Evolutionary conservation across 768 basidiomycete species (phyloP), one percentile per base, ranked within the genome.

Genomic region (Suillus bovinus): DNA sequence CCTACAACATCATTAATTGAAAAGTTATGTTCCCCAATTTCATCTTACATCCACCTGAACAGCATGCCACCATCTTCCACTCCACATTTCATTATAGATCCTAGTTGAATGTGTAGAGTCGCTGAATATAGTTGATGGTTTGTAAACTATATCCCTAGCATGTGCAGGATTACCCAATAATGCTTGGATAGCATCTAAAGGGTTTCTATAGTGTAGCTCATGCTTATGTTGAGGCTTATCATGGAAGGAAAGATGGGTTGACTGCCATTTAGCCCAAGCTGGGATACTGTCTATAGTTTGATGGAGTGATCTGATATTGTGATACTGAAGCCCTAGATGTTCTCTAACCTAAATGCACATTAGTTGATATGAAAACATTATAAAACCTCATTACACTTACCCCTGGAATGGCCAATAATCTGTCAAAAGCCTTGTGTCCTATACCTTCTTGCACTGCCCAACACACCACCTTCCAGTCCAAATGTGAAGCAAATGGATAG

Each of bases 71-170:
- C 76, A 79, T 20, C 74, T 64, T 0, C 63, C 74, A 1, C 73
- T 77, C 66, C 71, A 74, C 74, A 78, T 78, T 63, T 80, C 75
- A 27, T 69, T 64, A 55, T 70, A 78, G 11, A 77, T 66, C 1
- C 74, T 66, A 3, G 65, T 67, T 5, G 64, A 54, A 20, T 54
- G 14, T 5, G n/a, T 62, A 5, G 64, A 20, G 39, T 59, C 61
- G 1, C 41, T 52, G 54, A 67, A 78, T 0, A 78, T 61, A 14
- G 67, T 63, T n/a, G 64, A 61, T 2, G 78, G 74, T 22, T 63
- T 66, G 61, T 76, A 80, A 1, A 58, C 22, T 39, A 81, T 68
- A 13, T 70, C 59, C 3, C 52, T 60, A 13, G 59, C 8, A 5
- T 60, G 29, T 2, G 47, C 41, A 11, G 59, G 59, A 47, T 60